phyloP scores from a whole-genome alignment of 768 basidiomycete species.

The Kwoniella pini region DNA sequence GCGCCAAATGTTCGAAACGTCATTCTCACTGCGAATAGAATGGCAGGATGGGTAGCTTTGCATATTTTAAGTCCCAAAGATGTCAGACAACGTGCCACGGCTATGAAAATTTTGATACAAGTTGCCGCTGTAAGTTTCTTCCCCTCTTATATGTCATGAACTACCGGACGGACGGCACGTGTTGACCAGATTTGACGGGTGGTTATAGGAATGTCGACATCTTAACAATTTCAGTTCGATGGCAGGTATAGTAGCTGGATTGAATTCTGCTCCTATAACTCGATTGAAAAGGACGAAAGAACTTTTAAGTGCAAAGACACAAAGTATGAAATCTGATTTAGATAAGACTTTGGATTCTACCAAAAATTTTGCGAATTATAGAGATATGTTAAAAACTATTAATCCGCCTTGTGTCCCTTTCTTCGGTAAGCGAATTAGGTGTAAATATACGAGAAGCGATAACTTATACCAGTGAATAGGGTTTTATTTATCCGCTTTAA shows the following conservation, averaged over 20 bases:
- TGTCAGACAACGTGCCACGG: conserved; percentile 71
- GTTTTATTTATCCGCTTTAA: conserved; percentile 90
- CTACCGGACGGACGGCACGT: too few species aligned
- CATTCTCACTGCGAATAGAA: conserved; percentile 84
- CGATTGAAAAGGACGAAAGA: conserved; percentile 94
- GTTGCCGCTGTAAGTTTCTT: conserved; percentile 62
- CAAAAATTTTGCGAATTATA: conserved; percentile 92
- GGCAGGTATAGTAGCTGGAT: conserved; percentile 90
- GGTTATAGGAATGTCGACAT: conserved; percentile 74
- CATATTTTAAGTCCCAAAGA: conserved; percentile 86
- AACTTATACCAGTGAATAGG: too few species aligned
- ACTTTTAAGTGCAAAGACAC: conserved; percentile 71
- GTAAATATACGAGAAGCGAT: too few species aligned
- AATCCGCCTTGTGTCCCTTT: conserved; percentile 95
- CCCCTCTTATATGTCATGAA: too few species aligned
- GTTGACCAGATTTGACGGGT: too few species aligned
- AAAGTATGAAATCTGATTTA: conserved; percentile 72
- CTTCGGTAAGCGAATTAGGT: conserved; percentile 82
- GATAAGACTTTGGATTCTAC: conserved; percentile 89
- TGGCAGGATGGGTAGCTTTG: conserved; percentile 66
- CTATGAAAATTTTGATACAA: conserved; percentile 85
- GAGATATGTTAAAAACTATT: conserved; percentile 74
- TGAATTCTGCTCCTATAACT: conserved; percentile 89
- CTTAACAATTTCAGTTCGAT: conserved; percentile 96
- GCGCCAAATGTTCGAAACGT: conserved; percentile 77